Conservation (phyloP, 1,139 yeast species). For the Kodamaea fungicola region DNA sequence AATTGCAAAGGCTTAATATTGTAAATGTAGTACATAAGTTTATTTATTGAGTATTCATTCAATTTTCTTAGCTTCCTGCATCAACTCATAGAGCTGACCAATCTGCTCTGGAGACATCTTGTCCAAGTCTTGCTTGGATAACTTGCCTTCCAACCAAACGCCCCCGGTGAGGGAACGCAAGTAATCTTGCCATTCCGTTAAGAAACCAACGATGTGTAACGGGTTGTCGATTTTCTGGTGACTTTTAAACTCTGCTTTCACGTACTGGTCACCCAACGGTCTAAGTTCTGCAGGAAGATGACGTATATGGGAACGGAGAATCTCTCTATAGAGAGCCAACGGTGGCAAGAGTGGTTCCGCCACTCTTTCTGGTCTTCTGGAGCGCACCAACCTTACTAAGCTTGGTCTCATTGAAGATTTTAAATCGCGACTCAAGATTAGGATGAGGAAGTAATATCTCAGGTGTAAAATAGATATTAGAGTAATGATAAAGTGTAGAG, state of each 20-base stretch:
- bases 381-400: conserved; percentile 42
- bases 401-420: conserved; percentile 46
- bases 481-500: no score
- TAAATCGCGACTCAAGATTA: no score
- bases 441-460: no score
- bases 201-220: conserved; percentile 85
- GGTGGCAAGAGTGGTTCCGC: conserved; percentile 77
- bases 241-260: conserved; percentile 84
- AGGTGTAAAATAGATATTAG: no score
- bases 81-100: conserved; percentile 59
- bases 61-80: conserved; percentile 51
- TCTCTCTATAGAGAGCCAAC: conserved; percentile 65
- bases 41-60: background rate
- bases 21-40: no score
- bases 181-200: conserved; percentile 94
- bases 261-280: conserved; percentile 83
- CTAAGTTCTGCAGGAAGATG: conserved; percentile 66
- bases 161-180: conserved; percentile 69
- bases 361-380: conserved; percentile 56
- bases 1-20: no score
- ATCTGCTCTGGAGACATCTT: conserved; percentile 91
- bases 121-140: conserved; percentile 64
- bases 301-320: conserved; percentile 72
- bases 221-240: conserved; percentile 85
- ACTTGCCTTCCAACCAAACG: conserved; percentile 67